Evolutionary conservation across 495 filamentous ascomycete genomes (phyloP), one percentile per base, ranked within the genome.

Genomic region (Darksidea phi): DNA sequence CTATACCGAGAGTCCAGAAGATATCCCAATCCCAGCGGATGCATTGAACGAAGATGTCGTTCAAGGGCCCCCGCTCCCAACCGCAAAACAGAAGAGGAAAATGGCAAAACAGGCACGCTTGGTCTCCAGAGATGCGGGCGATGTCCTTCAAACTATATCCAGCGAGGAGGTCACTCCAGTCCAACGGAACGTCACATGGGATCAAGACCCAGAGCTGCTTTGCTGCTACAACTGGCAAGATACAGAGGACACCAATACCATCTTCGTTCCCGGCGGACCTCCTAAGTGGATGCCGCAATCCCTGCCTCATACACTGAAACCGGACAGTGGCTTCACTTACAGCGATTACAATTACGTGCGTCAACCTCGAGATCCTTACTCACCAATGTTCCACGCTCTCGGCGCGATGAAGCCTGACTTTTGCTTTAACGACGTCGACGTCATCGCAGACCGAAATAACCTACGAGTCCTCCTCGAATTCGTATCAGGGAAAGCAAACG

Each of bases 151-250:
- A 20, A 52, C 49, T 8, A 52, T 52, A n/a, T 8, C 8, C 24
- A 6, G 8, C 12, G 49, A 52, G 6, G 10, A 20, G 24, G 20
- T 52, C 23, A 21, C 26, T 52, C 24, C 49, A 11, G 49, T 52
- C n/a, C 24, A 3, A 13, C 3, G 12, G 24, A 32, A 12, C 17
- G 24, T 52, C 10, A 34, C 49, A 12, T 52, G 49, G 49, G 28
- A 36, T 32, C 10, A 32, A 10, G 49, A 52, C 28, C 24, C 49
- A 3, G 49, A 52, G 6, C 24, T 52, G 6, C 23, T 52, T 15
- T 52, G 49, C 28, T 26, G 49, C 28, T 52, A 52, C 49, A 52
- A 52, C 49, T 52, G 49, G 49, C 49, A 52, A 21, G 49, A 52
- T 3, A 13, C 23, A 17, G n/a, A 15, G 15, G 49, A 32, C 20